A percentile compares a stretch with the other conserved stretches of the same genome.
Conservation (phyloP, 306 rosid species). For the Prunus persica region DNA sequence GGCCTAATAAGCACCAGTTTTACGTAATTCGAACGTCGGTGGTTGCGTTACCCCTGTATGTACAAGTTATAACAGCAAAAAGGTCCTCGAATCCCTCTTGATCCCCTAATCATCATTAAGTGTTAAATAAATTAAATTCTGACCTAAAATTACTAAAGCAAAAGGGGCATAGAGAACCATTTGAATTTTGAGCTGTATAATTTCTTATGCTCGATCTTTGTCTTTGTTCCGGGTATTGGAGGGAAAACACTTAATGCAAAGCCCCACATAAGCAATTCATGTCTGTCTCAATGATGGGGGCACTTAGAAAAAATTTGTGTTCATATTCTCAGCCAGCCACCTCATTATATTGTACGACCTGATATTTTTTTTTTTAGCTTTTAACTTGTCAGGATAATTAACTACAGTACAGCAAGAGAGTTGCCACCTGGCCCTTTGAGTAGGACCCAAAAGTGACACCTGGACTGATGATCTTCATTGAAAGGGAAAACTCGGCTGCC, state of each 20-base stretch:
- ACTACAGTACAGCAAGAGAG: not conserved
- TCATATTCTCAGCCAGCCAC: constrained; percentile 11
- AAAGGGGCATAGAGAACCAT: not conserved
- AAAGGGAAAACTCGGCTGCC: not conserved
- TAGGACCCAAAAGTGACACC: constrained; percentile 27
- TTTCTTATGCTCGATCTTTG: no score
- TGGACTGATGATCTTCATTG: constrained; percentile 9
- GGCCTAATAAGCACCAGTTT: no score
- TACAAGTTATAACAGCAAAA: no score
- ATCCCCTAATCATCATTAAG: no score
- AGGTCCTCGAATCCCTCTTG: no score
- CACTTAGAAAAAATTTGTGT: constrained; percentile 14
- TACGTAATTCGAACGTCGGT: no score
- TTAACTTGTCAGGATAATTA: not conserved
- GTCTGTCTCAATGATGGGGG: not conserved
- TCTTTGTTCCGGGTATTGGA: not conserved
- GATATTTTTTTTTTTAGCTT: not conserved
- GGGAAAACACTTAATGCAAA: constrained; percentile 4
- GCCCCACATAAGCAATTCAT: not conserved
- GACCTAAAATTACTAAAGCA: not conserved
- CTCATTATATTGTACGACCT: not conserved
- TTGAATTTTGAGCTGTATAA: not conserved
- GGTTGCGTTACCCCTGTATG: no score
- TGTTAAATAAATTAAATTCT: not conserved
- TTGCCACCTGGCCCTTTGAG: constrained; percentile 21